Conservation (phyloP, 2,329 filamentous ascomycete species). For the Xylaria sp. region DNA sequence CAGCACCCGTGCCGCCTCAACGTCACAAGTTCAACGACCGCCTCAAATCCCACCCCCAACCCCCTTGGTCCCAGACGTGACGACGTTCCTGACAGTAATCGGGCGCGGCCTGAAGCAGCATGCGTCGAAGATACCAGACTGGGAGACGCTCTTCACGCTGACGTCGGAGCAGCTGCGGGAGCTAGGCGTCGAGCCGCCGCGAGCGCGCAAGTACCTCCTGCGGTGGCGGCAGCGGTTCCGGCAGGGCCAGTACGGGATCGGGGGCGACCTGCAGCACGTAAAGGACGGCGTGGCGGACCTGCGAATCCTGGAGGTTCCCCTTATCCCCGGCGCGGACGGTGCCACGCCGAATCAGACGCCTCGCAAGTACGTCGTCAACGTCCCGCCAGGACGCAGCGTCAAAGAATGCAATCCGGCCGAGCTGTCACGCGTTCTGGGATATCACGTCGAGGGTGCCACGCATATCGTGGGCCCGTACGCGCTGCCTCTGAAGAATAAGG, state of each 20-base stretch:
- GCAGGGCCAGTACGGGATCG: slow-evolving; percentile 79
- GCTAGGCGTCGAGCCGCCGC: slow-evolving; percentile 86
- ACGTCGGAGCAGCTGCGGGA: slow-evolving; percentile 81
- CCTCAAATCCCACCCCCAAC: slow-evolving; percentile 72
- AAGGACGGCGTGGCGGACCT: slow-evolving; percentile 51
- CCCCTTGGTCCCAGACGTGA: slow-evolving; percentile 85
- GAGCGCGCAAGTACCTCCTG: slow-evolving; percentile 84
- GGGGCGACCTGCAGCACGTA: slow-evolving; percentile 83
- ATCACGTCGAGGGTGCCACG: slow-evolving; percentile 74
- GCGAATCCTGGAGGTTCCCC: slow-evolving; percentile 47
- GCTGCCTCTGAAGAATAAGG: slow-evolving; percentile 72
- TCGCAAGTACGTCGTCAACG: slow-evolving; percentile 65
- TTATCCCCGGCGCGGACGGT: slow-evolving; percentile 47
- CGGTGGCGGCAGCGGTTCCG: slow-evolving; percentile 89
- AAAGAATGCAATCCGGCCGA: slow-evolving; percentile 51
- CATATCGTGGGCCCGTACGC: slow-evolving; percentile 81
- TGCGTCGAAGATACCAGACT: slow-evolving; percentile 86
- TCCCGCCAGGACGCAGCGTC: slow-evolving; percentile 59
- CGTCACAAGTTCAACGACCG: slow-evolving; percentile 17
- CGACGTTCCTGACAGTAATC: slow-evolving; percentile 89
- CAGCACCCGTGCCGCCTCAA: slow-evolving; percentile 30
- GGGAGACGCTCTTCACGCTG: slow-evolving; percentile 89
- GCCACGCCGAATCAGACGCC: slow-evolving; percentile 52
- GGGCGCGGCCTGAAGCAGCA: slow-evolving; percentile 87
- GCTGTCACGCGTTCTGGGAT: slow-evolving; percentile 68